Base-by-base conservation (phyloP, 2,329 filamentous ascomycete genomes). In the Lecanicillium sp. region DNA sequence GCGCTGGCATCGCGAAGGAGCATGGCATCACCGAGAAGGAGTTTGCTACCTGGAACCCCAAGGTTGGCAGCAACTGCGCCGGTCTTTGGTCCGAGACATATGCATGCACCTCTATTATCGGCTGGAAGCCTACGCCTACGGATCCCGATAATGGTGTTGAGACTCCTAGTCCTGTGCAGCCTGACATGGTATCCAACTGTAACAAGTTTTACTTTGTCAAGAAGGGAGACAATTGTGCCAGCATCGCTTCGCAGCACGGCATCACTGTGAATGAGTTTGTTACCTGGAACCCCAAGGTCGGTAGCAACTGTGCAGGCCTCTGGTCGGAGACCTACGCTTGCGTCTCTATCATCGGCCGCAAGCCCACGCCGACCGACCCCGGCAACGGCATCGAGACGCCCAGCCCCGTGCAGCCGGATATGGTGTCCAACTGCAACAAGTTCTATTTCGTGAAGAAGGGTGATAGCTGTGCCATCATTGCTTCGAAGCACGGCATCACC, bases 181-280 rank as follows among this genome's bases (percentile, higher is more conserved):
- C 44, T 7, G 48, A 36, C 51, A 50, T 52, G 51, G 24, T 21
- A n/a, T n/a, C n/a, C n/a, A n/a, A n/a, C n/a, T n/a, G n/a, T n/a
- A n/a, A n/a, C n/a, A n/a, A n/a, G n/a, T n/a, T n/a, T n/a, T n/a
- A n/a, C n/a, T n/a, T n/a, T n/a, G n/a, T n/a, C n/a, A n/a, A n/a
- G n/a, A n/a, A 32, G 7, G 55, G 54, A 5, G 55, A 61, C 40
- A 42, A 37, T 5, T 62, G 59, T 42, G 43, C 40, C 37, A 39
- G 40, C 14, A 60, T 62, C 39, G 54, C 55, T 10, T 23, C 44
- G 12, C 38, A 32, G 6, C 33, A 53, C 6, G 39, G 41, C 4
- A 56, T 61, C 32, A 38, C 56, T 2, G 33, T 56, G 7, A 40
- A 50, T 5, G 37, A 60, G 17, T 55, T 63, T 23, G 55, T 36